Conservation (phyloP, 2,329 filamentous ascomycete species). For the Colletotrichum acutatum region DNA sequence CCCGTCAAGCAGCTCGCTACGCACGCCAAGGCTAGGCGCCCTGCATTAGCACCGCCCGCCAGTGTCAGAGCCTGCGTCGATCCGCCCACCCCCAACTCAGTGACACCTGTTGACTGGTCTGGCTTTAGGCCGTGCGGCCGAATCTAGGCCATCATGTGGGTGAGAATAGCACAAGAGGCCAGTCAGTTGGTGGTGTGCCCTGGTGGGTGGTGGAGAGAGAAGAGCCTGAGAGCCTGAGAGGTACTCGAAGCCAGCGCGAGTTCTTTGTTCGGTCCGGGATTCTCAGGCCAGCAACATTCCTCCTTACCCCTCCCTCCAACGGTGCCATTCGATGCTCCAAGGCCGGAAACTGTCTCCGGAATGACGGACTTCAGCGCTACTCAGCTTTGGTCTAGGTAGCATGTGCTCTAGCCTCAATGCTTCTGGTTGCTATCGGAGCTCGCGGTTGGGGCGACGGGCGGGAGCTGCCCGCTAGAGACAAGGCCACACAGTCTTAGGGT, state of each 20-base stretch:
- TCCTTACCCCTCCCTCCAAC: neutral
- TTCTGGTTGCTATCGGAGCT: neutral
- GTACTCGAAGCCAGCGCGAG: neutral
- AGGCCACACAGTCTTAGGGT: slow-evolving; percentile 4
- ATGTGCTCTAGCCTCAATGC: neutral
- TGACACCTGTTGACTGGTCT: neutral
- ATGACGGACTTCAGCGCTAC: slow-evolving; percentile 23
- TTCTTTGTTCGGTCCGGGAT: slow-evolving; percentile 11
- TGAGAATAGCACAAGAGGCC: neutral
- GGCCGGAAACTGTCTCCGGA: slow-evolving; percentile 21
- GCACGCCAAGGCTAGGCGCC: slow-evolving; percentile 30
- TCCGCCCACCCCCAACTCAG: slow-evolving; percentile 12
- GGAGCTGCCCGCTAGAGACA: slow-evolving; percentile 21
- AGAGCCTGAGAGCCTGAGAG: no score
- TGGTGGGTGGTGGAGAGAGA: no score
- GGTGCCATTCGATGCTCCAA: neutral
- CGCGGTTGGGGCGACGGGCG: neutral
- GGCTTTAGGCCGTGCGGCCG: neutral
- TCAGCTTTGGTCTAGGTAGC: neutral
- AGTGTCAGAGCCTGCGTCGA: slow-evolving; percentile 30
- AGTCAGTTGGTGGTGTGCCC: neutral
- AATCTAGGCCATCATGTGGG: neutral
- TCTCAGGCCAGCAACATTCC: slow-evolving; percentile 18
- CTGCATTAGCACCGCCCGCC: slow-evolving; percentile 30
- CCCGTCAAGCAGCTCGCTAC: slow-evolving; percentile 28